Evolutionary conservation across 2,329 filamentous ascomycete genomes (phyloP).

Genomic region (Alternaria tenuissima): DNA sequence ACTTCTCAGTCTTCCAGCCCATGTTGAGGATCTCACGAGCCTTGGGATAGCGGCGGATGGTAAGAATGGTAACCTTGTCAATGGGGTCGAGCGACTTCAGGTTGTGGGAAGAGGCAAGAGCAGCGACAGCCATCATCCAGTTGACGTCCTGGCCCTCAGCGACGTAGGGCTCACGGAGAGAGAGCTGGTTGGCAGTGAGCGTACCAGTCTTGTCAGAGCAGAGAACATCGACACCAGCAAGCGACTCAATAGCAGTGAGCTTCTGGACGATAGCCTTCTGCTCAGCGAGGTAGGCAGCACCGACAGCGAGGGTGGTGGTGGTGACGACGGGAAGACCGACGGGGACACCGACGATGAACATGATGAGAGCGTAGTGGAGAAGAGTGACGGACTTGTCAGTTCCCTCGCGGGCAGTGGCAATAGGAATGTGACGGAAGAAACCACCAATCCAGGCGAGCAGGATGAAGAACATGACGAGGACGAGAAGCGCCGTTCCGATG

Average conservation of each 20-base stretch:
- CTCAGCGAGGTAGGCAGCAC: constrained; percentile 78
- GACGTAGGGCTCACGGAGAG: constrained; percentile 78
- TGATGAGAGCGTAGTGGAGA: constrained; percentile 56
- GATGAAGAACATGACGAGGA: constrained; percentile 81
- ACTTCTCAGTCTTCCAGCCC: constrained; percentile 80
- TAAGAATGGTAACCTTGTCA: constrained; percentile 80
- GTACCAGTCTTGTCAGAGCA: constrained; percentile 87
- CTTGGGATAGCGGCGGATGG: constrained; percentile 78
- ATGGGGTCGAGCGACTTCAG: constrained; percentile 80
- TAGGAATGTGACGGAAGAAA: constrained; percentile 75
- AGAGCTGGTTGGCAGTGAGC: constrained; percentile 77
- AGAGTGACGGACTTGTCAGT: constrained; percentile 64
- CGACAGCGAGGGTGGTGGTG: constrained; percentile 78
- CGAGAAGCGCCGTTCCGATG: constrained; percentile 76
- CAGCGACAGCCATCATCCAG: constrained; percentile 85
- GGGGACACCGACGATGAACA: constrained; percentile 80
- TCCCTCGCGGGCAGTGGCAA: constrained; percentile 65
- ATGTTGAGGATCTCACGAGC: constrained; percentile 77
- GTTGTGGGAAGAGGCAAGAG: constrained; percentile 80
- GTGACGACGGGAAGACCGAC: constrained; percentile 81
- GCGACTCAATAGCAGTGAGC: constrained; percentile 78
- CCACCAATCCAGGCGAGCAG: constrained; percentile 78
- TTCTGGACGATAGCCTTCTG: constrained; percentile 83
- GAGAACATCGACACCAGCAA: constrained; percentile 72
- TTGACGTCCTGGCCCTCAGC: constrained; percentile 80